phyloP scores from a whole-genome alignment of 169 alveolate genomes.

The Miamiensis avidus region DNA sequence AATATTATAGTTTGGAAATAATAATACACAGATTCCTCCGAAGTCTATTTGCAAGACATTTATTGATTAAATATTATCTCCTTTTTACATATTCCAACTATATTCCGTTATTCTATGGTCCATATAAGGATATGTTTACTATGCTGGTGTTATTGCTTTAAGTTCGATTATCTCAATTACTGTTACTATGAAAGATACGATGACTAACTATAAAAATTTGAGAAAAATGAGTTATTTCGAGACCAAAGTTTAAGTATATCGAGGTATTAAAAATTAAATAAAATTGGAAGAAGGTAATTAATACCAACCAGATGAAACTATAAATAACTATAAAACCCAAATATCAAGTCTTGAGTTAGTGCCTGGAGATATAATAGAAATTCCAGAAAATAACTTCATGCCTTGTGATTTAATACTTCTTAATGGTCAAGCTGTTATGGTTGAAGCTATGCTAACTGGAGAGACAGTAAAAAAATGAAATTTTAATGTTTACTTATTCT shows the following conservation, averaged over 20 bases:
- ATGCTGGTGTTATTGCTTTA: slow-evolving; percentile 82
- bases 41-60: slow-evolving; percentile 53
- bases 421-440: slow-evolving; percentile 80
- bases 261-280: slow-evolving; percentile 40
- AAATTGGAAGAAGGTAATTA: slow-evolving; percentile 18
- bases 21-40: slow-evolving; percentile 60
- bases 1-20: slow-evolving; percentile 51
- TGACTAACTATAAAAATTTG: slow-evolving; percentile 62
- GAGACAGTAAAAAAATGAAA: slow-evolving; percentile 66
- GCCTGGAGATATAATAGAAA: slow-evolving; percentile 93
- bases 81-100: slow-evolving; percentile 86
- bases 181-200: slow-evolving; percentile 69
- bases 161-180: slow-evolving; percentile 76
- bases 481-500: too few relatives aligned
- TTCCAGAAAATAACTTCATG: slow-evolving; percentile 75
- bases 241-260: slow-evolving; percentile 63
- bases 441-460: slow-evolving; percentile 92
- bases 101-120: slow-evolving; percentile 87
- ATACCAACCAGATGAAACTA: slow-evolving; percentile 4
- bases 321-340: neutral
- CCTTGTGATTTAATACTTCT: slow-evolving; percentile 94
- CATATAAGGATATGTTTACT: slow-evolving; percentile 77
- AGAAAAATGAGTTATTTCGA: slow-evolving; percentile 72
- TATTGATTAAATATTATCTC: slow-evolving; percentile 70
- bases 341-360: slow-evolving; percentile 74